These are phyloP conservation scores for Boletus rex-veris DNA, from an alignment of 768 basidiomycete genomes.

Conservation along the genomic window DNA sequence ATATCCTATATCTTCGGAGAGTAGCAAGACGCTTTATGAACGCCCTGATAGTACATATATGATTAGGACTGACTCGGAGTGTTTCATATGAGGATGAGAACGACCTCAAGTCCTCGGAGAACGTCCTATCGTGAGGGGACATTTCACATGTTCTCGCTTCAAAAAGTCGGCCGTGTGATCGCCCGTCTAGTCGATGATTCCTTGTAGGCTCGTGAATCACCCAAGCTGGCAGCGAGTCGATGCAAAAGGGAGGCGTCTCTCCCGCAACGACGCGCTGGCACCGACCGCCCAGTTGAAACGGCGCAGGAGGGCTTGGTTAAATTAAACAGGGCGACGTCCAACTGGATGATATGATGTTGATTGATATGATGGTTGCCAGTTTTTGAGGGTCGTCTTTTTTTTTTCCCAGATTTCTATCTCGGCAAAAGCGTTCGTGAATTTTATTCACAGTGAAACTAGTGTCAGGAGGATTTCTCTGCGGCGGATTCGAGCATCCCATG, in stretches of 20 bases:
- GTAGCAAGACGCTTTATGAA: neutral
- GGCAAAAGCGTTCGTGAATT: slow-evolving; percentile 2
- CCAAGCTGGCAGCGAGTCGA: neutral
- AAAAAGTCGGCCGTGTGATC: neutral
- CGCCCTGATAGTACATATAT: neutral
- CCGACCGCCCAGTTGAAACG: neutral
- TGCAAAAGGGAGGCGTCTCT: slow-evolving; percentile 5
- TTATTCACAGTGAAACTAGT: slow-evolving; percentile 13
- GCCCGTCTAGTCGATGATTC: neutral
- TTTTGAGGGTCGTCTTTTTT: too few species aligned
- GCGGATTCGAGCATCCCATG: slow-evolving; percentile 4
- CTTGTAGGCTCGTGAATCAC: slow-evolving; percentile 2
- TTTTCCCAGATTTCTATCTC: neutral
- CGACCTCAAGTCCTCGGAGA: slow-evolving; percentile 18
- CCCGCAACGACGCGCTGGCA: slow-evolving; percentile 4
- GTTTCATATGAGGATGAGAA: slow-evolving; percentile 17
- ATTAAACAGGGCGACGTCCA: neutral
- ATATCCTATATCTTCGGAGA: slow-evolving; percentile 10
- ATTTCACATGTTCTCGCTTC: neutral
- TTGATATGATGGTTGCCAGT: neutral
- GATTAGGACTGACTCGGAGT: neutral
- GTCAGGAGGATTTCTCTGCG: slow-evolving; percentile 17
- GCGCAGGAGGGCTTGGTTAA: neutral
- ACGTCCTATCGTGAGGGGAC: neutral
- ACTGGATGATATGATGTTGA: neutral